Evolutionary conservation across 805 yeast genomes (phyloP).

Genomic region (Candida takata): DNA sequence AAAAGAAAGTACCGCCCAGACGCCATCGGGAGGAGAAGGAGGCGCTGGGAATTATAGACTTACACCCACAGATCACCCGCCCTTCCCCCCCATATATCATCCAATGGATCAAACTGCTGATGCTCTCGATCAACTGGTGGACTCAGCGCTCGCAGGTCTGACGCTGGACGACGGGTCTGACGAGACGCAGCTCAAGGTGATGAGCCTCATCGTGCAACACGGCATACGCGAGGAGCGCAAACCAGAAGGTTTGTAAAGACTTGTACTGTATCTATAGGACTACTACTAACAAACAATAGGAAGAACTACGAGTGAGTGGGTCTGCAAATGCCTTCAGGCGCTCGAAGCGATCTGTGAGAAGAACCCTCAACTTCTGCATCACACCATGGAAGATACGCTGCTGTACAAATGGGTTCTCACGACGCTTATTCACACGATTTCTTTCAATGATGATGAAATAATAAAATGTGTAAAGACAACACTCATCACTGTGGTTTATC

Average conservation of each 20-base stretch:
- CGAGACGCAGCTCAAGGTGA: slow-evolving; percentile 15
- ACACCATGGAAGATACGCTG: slow-evolving; percentile 2
- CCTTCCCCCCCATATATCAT: background rate
- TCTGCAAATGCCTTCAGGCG: slow-evolving; percentile 15
- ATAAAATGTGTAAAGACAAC: slow-evolving; percentile 15
- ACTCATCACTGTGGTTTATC: slow-evolving; percentile 16
- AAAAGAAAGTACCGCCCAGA: too few species aligned
- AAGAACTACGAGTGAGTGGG: slow-evolving; percentile 10
- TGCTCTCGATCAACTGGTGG: slow-evolving; percentile 16
- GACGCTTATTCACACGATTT: slow-evolving; percentile 14
- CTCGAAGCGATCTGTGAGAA: slow-evolving; percentile 18
- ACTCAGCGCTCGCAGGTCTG: slow-evolving; percentile 10
- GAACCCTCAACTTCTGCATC: slow-evolving; percentile 14
- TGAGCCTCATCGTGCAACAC: slow-evolving; percentile 18
- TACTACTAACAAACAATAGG: slow-evolving; percentile 1
- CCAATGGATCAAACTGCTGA: slow-evolving; percentile 7
- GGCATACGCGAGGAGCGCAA: slow-evolving; percentile 14
- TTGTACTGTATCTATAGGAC: background rate
- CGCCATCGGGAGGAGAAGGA: too few species aligned
- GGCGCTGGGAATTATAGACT: too few species aligned
- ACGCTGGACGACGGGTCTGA: slow-evolving; percentile 13
- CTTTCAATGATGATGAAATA: slow-evolving; percentile 10
- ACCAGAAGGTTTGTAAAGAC: slow-evolving; percentile 8
- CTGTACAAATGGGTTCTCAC: slow-evolving; percentile 19
- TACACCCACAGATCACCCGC: background rate